A percentile compares a stretch with the other conserved stretches of the same genome.
Evolutionary conservation across 441 rosid genomes (phyloP).

Genomic region (Iberis amara): DNA sequence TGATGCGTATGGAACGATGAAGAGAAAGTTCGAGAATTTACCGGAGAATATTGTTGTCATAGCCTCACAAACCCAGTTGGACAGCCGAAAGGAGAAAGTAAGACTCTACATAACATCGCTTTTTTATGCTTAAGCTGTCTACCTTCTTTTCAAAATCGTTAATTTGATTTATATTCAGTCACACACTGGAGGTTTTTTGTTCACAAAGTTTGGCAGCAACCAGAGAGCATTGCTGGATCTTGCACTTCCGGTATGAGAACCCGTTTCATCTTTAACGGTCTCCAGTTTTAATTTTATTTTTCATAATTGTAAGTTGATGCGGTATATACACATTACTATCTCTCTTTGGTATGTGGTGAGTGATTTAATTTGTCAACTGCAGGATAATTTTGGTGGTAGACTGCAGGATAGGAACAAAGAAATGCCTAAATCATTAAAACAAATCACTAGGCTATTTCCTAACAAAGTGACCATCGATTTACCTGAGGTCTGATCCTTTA

Average conservation of each 20-base stretch:
- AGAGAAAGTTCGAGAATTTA: conserved; percentile 72
- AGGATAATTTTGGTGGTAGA: conserved; percentile 75
- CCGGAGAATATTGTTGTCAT: conserved; percentile 72
- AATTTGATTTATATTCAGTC: conserved; percentile 42
- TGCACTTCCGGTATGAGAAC: conserved; percentile 69
- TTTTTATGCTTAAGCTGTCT: not conserved
- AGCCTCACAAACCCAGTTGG: conserved; percentile 87
- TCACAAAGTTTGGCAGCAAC: conserved; percentile 85
- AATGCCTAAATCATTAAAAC: conserved; percentile 71
- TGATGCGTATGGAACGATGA: conserved; percentile 61
- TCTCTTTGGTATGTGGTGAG: not conserved
- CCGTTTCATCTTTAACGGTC: not conserved
- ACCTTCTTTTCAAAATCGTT: not conserved
- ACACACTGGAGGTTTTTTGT: conserved; percentile 78
- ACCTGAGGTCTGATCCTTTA: conserved; percentile 55
- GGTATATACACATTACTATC: too few species aligned
- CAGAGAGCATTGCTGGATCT: conserved; percentile 83
- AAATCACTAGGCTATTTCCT: conserved; percentile 75
- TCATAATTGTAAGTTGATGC: not conserved
- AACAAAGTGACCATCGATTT: conserved; percentile 78
- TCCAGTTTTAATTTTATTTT: not conserved
- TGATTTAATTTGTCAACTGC: conserved; percentile 24
- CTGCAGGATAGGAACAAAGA: conserved; percentile 82
- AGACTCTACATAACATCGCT: conserved; percentile 7
- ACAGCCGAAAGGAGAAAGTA: conserved; percentile 95